phyloP scores from a whole-genome alignment of 1,284 basidiomycete genomes.

The Bondarzewia mesenterica region DNA sequence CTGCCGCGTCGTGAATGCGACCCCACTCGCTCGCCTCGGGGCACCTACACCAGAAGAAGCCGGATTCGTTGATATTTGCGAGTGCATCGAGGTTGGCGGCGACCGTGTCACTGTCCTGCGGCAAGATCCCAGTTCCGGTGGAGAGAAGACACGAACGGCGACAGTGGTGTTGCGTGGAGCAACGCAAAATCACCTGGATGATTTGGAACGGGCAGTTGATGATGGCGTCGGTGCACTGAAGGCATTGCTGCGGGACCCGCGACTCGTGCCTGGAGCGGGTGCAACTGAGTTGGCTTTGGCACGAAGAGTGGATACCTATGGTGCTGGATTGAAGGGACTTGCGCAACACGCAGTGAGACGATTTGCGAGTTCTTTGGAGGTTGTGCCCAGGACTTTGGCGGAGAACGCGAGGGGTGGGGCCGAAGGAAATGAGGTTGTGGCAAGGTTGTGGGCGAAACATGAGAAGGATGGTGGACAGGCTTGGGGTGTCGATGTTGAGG shows the following conservation, averaged over 20 bases:
- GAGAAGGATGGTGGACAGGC: slow-evolving; percentile 59
- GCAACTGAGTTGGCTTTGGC: slow-evolving; percentile 92
- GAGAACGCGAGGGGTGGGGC: slow-evolving; percentile 92
- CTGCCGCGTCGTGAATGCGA: slow-evolving; percentile 93
- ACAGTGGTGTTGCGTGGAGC: slow-evolving; percentile 97
- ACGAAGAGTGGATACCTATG: slow-evolving; percentile 77
- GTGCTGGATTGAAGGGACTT: slow-evolving; percentile 84
- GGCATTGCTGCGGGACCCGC: slow-evolving; percentile 82
- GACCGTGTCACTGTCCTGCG: slow-evolving; percentile 96
- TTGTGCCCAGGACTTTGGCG: slow-evolving; percentile 88
- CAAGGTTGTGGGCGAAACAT: slow-evolving; percentile 86
- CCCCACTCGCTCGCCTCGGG: slow-evolving; percentile 91
- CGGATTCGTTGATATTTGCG: slow-evolving; percentile 89
- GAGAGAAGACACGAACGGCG: slow-evolving; percentile 69
- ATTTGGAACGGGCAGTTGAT: slow-evolving; percentile 91
- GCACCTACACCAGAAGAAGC: slow-evolving; percentile 96
- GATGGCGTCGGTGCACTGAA: slow-evolving; percentile 98
- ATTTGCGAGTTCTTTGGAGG: slow-evolving; percentile 87
- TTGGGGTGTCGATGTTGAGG: slow-evolving; percentile 93
- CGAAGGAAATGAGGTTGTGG: slow-evolving; percentile 89
- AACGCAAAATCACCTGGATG: slow-evolving; percentile 91
- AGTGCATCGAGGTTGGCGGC: slow-evolving; percentile 94
- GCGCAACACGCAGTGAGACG: slow-evolving; percentile 92
- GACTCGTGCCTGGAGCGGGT: slow-evolving; percentile 92
- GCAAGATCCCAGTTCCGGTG: slow-evolving; percentile 53